Base-by-base conservation (phyloP, 176 grass and related monocot genomes). In the Poa annua region DNA sequence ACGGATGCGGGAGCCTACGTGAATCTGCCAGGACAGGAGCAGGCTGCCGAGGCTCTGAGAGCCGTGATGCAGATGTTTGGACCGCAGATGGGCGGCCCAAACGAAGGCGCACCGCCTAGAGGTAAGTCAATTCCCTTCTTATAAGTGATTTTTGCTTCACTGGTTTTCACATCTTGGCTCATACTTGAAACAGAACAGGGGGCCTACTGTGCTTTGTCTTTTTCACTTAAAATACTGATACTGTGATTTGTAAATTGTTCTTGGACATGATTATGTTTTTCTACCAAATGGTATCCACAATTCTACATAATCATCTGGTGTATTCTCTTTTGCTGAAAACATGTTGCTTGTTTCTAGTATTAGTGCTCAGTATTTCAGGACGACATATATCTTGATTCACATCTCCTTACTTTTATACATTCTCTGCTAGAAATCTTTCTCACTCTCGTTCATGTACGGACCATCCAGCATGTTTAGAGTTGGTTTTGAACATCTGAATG, bases 61-160 rank as follows among this genome's bases (percentile, higher is more conserved):
- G 56, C 85, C 57, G 59, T 94, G 79, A 94, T 94, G 91, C 81
- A 94, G 85, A 90, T 90, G 88, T 65, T 94, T 77, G 89, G 68
- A 39, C 71, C 88, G 2, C 86, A 88, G 79, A 88, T 62, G 79
- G 80, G 25, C 17, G 75, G 32, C 24, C 51, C 74, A 15, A 34
- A 81, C 17, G 85, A 66, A 53, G 85, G 83, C 7, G 21, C 41
- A 7, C 47, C 65, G 24, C 53, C 85, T 60, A 80, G 82, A 88
- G 88, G 91, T 91, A 83, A 1, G 77, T 84, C 47, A 55, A 42
- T 24, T 60, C 2, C 6, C 3, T 56, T 78, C 49, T 49, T 45
- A 71, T 48, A 35, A 19, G 13, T 19, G 5, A 29, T 4, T 64
- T 69, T 66, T 4, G 22, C 47, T 66, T 25, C 8, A 66, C 21